A percentile compares a stretch with the other conserved stretches of the same genome.
Conservation (phyloP, 2,329 filamentous ascomycete genomes). For the Diaporthe sp. region DNA sequence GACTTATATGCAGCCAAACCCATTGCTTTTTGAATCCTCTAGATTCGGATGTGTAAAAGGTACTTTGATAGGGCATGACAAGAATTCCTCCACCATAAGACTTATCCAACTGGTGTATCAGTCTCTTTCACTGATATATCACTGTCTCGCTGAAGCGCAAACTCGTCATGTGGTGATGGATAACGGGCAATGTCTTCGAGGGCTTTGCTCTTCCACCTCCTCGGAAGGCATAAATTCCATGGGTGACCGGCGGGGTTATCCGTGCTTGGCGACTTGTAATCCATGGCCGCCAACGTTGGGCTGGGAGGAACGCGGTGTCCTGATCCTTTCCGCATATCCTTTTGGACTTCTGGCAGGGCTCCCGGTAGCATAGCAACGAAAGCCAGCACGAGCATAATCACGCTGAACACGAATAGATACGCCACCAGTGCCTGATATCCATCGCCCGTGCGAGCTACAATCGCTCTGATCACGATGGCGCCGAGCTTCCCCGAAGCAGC, state of each 20-base stretch:
- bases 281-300: not conserved
- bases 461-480: conserved; percentile 44
- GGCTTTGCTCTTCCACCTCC: conserved; percentile 23
- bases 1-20: no score
- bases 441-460: conserved; percentile 16
- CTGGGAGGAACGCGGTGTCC: not conserved
- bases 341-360: conserved; percentile 31
- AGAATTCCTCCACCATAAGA: no score
- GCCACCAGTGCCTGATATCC: conserved; percentile 7
- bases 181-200: conserved; percentile 36
- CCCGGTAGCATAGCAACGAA: conserved; percentile 14
- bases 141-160: conserved; percentile 25
- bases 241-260: not conserved
- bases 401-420: conserved; percentile 28
- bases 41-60: no score
- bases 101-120: not conserved
- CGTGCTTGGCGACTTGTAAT: not conserved
- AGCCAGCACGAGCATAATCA: conserved; percentile 22
- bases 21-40: no score
- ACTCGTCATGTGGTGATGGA: conserved; percentile 13
- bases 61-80: no score
- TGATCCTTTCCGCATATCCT: not conserved
- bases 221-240: not conserved
- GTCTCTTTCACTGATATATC: not conserved
- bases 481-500: conserved; percentile 50